Percentiles rank a stretch among this genome's conserved stretches.
These are phyloP conservation scores for Rhizoclosmatium sp. DNA, from an alignment of 192 early-diverging fungal genomes.

Conservation along the genomic window DNA sequence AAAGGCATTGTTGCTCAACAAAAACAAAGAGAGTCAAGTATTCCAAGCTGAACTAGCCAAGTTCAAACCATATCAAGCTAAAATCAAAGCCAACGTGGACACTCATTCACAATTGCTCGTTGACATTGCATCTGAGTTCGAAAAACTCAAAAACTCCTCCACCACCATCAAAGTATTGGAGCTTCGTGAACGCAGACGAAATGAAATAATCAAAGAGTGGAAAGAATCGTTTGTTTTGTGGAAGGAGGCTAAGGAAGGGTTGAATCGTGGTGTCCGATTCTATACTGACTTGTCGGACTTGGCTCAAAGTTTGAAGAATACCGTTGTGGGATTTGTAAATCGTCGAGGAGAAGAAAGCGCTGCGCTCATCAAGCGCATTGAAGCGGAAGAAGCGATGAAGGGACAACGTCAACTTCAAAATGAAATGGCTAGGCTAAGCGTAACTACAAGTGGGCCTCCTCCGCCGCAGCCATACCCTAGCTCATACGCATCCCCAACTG, in stretches of 20 bases:
- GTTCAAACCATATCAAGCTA: slow-evolving; percentile 79
- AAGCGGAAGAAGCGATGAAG: slow-evolving; percentile 59
- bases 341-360: slow-evolving; percentile 68
- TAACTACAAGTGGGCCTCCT: slow-evolving; percentile 18
- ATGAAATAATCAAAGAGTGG: slow-evolving; percentile 71
- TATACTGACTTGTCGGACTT: slow-evolving; percentile 69
- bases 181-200: slow-evolving; percentile 76
- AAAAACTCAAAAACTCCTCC: slow-evolving; percentile 55
- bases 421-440: slow-evolving; percentile 60
- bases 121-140: slow-evolving; percentile 79
- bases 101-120: slow-evolving; percentile 78
- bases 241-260: slow-evolving; percentile 70
- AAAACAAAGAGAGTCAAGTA: slow-evolving; percentile 83
- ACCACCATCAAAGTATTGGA: slow-evolving; percentile 49
- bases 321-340: slow-evolving; percentile 63
- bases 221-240: slow-evolving; percentile 70
- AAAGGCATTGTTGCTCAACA: slow-evolving; percentile 77
- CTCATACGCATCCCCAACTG: background rate
- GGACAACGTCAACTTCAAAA: slow-evolving; percentile 71
- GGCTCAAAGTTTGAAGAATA: slow-evolving; percentile 63
- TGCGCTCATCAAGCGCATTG: slow-evolving; percentile 59
- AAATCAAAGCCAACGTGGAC: slow-evolving; percentile 76
- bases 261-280: slow-evolving; percentile 75
- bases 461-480: background rate
- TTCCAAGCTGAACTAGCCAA: slow-evolving; percentile 93